Percentiles rank a stretch among this genome's conserved stretches.
These are phyloP conservation scores for Colletotrichum sp. DNA, from an alignment of 2,329 filamentous ascomycete genomes.

Conservation along the genomic window DNA sequence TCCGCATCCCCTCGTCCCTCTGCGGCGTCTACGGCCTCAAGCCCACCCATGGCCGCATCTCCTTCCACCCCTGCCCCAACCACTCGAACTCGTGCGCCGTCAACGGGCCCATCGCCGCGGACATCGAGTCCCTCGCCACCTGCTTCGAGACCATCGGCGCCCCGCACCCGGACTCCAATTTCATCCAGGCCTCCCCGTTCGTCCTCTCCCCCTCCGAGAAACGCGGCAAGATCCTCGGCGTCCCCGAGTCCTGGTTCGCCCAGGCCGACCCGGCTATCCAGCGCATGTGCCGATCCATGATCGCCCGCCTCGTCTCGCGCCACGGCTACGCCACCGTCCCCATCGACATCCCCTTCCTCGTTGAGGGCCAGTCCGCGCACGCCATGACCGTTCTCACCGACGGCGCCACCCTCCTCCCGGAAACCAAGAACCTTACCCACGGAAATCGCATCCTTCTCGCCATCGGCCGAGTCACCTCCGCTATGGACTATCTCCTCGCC, in stretches of 20 bases:
- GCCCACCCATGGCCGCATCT: slow-evolving; percentile 71
- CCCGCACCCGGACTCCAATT: slow-evolving; percentile 65
- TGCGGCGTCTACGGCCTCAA: slow-evolving; percentile 80
- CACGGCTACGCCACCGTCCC: slow-evolving; percentile 59
- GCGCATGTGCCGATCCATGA: slow-evolving; percentile 42
- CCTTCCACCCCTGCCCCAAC: slow-evolving; percentile 62
- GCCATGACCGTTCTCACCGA: slow-evolving; percentile 77
- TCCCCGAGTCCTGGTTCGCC: slow-evolving; percentile 69
- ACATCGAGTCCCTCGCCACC: slow-evolving; percentile 69
- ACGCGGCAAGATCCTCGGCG: slow-evolving; percentile 60
- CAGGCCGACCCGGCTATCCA: slow-evolving; percentile 46
- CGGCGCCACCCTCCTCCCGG: slow-evolving; percentile 48
- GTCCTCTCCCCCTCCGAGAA: slow-evolving; percentile 27
- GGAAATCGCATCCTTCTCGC: slow-evolving; percentile 71
- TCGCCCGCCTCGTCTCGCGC: slow-evolving; percentile 58
- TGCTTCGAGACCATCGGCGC: slow-evolving; percentile 69
- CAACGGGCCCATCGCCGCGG: slow-evolving; percentile 70
- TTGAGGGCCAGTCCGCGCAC: slow-evolving; percentile 74
- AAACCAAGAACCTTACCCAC: slow-evolving; percentile 57
- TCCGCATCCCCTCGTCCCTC: slow-evolving; percentile 74
- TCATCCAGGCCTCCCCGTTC: slow-evolving; percentile 43
- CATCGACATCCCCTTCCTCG: slow-evolving; percentile 62
- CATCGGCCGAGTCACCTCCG: slow-evolving; percentile 65
- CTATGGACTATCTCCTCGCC: slow-evolving; percentile 71
- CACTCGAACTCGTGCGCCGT: slow-evolving; percentile 68